Evolutionary conservation across 2,329 filamentous ascomycete genomes (phyloP), one percentile per base, ranked within the genome.

Genomic region (Sordariomycetes sp.): DNA sequence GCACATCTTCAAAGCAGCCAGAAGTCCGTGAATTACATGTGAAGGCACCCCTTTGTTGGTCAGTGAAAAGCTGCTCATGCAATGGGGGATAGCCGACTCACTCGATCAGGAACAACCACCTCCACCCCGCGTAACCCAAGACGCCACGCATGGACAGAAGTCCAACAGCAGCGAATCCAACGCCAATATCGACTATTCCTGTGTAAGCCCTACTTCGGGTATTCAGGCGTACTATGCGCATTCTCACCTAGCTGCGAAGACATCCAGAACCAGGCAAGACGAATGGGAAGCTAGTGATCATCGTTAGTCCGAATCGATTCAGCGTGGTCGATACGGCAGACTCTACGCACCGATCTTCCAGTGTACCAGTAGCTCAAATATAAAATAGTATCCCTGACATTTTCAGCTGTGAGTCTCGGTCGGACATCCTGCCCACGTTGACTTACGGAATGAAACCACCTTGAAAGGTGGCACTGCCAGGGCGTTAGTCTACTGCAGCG

Each of bases 361-460:
- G 72, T 84, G 55, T 84, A 86, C 57, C 78, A 86, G 51, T 85
- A 85, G 19, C 69, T 75, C 2, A 83, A 61, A 47, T 82, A 83
- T 1, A 79, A 57, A 34, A 79, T 71, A 25, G 48, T 52, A 41
- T 57, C 48, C 9, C 50, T 53, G 11, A 24, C n/a, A 14, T 30
- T 20, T 14, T 28, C 29, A 32, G 14, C 15, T 7, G 15, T 30
- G 27, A 10, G 9, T 10, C 23, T 25, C 9, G 23, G 11, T 16
- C 17, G 12, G 14, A 21, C 11, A 20, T 17, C 4, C 6, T 24
- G 4, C 9, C 11, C 21, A 15, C 9, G 9, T 4, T 24, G 20
- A 7, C 72, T 47, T 71, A 73, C 6, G 75, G 74, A 37, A 80
- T 79, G 41, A 81, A 80, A 3, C 74, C 58, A 15, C 64, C 50